phyloP scores from a whole-genome alignment of 768 basidiomycete species.

The Tephrocybe sp. region DNA sequence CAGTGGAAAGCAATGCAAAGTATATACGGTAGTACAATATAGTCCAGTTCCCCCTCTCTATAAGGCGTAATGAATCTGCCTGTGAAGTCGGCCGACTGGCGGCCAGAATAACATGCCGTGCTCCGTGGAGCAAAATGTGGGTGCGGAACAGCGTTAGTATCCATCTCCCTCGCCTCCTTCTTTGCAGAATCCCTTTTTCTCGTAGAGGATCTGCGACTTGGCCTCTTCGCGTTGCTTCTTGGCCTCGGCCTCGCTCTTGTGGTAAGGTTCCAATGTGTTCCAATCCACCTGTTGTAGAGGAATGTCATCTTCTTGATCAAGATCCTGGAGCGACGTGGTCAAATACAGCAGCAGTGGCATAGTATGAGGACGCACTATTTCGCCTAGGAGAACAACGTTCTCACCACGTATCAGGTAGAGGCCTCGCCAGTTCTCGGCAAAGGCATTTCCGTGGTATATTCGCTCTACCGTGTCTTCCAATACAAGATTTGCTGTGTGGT shows the following conservation, averaged over 20 bases:
- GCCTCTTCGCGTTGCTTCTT: conserved; percentile 82
- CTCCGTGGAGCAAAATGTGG: background rate
- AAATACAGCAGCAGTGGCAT: background rate
- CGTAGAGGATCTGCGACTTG: conserved; percentile 80
- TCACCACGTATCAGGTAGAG: conserved; percentile 96
- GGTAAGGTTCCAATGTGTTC: conserved; percentile 64
- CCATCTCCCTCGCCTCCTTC: conserved; percentile 97
- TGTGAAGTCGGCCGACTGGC: conserved; percentile 5
- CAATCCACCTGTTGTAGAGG: conserved; percentile 77
- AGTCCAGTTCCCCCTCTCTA: conserved; percentile 12
- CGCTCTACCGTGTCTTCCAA: conserved; percentile 95
- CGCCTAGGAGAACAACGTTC: conserved; percentile 95
- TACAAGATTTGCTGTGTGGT: conserved; percentile 84
- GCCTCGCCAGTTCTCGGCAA: conserved; percentile 86
- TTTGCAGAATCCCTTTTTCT: conserved; percentile 88
- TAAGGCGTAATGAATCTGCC: conserved; percentile 25
- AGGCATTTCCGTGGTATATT: conserved; percentile 86
- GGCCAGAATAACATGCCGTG: background rate
- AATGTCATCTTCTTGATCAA: conserved; percentile 89
- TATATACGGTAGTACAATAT: conserved; percentile 19
- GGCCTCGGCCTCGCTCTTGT: conserved; percentile 68
- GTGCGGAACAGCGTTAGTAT: conserved; percentile 61
- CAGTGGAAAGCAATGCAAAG: conserved; percentile 13
- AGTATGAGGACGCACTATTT: conserved; percentile 67
- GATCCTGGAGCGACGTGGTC: conserved; percentile 55